phyloP scores from a whole-genome alignment of 345 rosid species.

The Triadica sebifera region DNA sequence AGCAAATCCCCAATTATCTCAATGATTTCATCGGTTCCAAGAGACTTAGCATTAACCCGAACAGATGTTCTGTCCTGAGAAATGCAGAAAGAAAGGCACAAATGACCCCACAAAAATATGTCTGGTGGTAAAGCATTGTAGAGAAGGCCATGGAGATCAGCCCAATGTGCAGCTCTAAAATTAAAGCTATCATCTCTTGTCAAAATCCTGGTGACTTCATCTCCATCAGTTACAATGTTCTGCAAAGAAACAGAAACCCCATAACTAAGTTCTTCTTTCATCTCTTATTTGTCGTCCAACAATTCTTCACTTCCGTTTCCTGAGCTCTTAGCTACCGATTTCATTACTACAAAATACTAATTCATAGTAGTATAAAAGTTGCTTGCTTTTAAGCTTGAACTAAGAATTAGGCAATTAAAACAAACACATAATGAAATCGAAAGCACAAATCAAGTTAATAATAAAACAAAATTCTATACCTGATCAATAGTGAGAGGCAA shows the following conservation, averaged over 20 bases:
- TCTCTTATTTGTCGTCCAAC: too few relatives aligned
- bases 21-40: conserved; percentile 39
- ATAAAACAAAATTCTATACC: conserved; percentile 23
- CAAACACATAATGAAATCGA: too few relatives aligned
- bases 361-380: too few relatives aligned
- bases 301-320: too few relatives aligned
- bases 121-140: conserved; percentile 43
- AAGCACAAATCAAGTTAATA: background rate
- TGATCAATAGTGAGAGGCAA: conserved; percentile 57
- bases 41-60: conserved; percentile 45
- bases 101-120: conserved; percentile 63
- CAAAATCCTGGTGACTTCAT: conserved; percentile 34
- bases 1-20: conserved; percentile 63
- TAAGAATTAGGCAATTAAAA: too few relatives aligned
- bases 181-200: conserved; percentile 65
- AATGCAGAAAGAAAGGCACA: conserved; percentile 47
- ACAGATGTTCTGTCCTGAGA: conserved; percentile 47
- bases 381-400: too few relatives aligned
- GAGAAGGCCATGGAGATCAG: conserved; percentile 63
- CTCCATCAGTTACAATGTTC: conserved; percentile 55
- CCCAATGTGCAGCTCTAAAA: conserved; percentile 82
- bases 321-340: too few relatives aligned
- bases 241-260: conserved; percentile 18
- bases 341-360: too few relatives aligned
- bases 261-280: too few relatives aligned